These are phyloP conservation scores for Cladosporium sp. DNA, from an alignment of 2,329 filamentous ascomycete species.

Conservation along the genomic window DNA sequence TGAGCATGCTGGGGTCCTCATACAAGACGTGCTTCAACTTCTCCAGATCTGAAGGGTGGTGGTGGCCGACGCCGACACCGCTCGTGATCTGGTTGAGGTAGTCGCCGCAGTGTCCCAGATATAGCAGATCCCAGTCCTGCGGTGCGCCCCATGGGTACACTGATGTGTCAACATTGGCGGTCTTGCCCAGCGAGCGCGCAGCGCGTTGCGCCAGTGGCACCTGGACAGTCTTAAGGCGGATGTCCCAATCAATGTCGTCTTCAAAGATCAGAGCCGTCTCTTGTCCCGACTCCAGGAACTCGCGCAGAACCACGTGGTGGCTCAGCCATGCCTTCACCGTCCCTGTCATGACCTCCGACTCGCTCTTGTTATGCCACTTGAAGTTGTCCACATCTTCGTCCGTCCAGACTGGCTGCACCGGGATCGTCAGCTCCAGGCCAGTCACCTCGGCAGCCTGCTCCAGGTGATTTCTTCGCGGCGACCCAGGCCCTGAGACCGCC, in stretches of 20 bases:
- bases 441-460: constrained; percentile 43
- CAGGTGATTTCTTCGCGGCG: constrained; percentile 38
- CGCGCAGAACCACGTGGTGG: constrained; percentile 37
- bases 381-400: constrained; percentile 36
- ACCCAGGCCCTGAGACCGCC: constrained; percentile 41
- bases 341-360: constrained; percentile 38
- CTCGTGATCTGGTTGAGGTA: constrained; percentile 39
- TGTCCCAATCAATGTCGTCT: constrained; percentile 50
- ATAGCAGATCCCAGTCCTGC: constrained; percentile 41
- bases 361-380: constrained; percentile 24
- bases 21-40: constrained; percentile 41
- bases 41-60: constrained; percentile 37
- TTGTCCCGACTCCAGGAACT: constrained; percentile 44
- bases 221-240: constrained; percentile 45
- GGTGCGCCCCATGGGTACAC: constrained; percentile 41
- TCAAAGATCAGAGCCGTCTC: constrained; percentile 49
- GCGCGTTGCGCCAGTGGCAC: constrained; percentile 36
- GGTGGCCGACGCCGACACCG: constrained; percentile 41
- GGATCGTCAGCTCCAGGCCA: constrained; percentile 41
- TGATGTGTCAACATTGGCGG: constrained; percentile 38
- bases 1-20: constrained; percentile 41
- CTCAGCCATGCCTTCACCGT: constrained; percentile 45
- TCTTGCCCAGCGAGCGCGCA: constrained; percentile 34
- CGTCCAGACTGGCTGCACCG: constrained; percentile 40
- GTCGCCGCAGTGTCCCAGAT: constrained; percentile 47